Evolutionary conservation across 768 basidiomycete genomes (phyloP), one percentile per base, ranked within the genome.

Genomic region (Calocera viscosa): DNA sequence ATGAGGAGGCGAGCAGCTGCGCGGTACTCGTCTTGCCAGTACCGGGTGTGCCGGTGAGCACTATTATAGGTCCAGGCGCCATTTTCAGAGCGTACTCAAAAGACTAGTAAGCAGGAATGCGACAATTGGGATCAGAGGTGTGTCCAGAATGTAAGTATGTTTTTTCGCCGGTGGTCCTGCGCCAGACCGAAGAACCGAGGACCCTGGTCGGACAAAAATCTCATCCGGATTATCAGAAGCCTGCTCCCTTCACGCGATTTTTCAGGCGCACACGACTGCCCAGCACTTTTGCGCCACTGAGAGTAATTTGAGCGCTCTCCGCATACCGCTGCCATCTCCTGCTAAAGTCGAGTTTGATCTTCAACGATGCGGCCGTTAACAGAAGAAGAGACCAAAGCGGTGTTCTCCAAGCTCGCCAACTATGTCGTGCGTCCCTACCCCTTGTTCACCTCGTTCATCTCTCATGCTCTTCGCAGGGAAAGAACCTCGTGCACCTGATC

Each of bases 381-480:
- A 28, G 91, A 97, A 76, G 94, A 96, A 68, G 95, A 99, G 78
- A 95, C 91, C 72, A 96, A 96, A 75, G 84, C 89, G 0, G 90
- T 98, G 16, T 99, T 98, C 73, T 87, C 90, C 41, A 99, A 99
- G 77, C 84, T 99, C 41, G 93, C 96, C 60, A 97, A 96, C 78
- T 99, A 96, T 77, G 90, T 99, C 73, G 92, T 93, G 66, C 49
- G 88, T 80, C 26, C 64, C 11, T 38, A 40, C 34, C 35, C 65
- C 14, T 33, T 47, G 17, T 65, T 30, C 34, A 14, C 28, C 49
- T 3, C 22, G 16, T 16, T 30, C 14, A 24, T 32, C 49, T 66
- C 28, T 38, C 30, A 28, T 30, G 49, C 24, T 17, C 47, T 17
- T 14, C 35, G 22, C 73, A 94, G 92, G 96, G 96, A 69, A 94